A percentile compares a stretch with the other conserved stretches of the same genome.
Conservation (phyloP, 2,329 filamentous ascomycete genomes). For the Aspergillus terreus region DNA sequence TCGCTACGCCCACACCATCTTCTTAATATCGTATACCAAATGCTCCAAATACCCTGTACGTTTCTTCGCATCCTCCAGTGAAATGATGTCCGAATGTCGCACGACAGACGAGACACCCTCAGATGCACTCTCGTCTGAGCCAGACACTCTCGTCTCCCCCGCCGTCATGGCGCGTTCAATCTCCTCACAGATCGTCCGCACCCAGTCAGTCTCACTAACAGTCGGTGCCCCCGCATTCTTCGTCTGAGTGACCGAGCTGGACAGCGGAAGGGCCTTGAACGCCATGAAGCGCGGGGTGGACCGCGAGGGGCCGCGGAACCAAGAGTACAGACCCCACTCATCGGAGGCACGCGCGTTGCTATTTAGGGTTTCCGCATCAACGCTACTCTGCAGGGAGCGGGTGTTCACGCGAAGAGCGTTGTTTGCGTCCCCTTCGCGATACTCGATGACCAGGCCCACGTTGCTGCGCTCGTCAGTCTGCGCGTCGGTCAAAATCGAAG, state of each 20-base stretch:
- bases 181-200: conserved; percentile 67
- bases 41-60: conserved; percentile 84
- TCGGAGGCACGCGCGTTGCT: conserved; percentile 21
- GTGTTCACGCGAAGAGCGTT: conserved; percentile 78
- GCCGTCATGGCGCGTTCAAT: conserved; percentile 65
- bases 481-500: conserved; percentile 72
- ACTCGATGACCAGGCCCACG: conserved; percentile 77
- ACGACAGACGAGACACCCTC: conserved; percentile 28
- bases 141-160: conserved; percentile 40
- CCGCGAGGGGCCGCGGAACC: conserved; percentile 32
- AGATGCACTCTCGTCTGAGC: conserved; percentile 6
- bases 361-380: conserved; percentile 44
- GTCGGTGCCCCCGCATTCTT: conserved; percentile 12
- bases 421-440: conserved; percentile 64
- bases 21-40: conserved; percentile 86
- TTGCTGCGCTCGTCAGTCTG: conserved; percentile 78
- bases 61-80: conserved; percentile 76
- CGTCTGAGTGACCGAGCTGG: conserved; percentile 25
- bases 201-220: conserved; percentile 51
- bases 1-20: conserved; percentile 72
- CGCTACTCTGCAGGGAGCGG: conserved; percentile 61
- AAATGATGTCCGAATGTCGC: conserved; percentile 70
- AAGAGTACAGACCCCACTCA: conserved; percentile 42
- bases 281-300: conserved; percentile 36
- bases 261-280: conserved; percentile 41